A percentile compares a stretch with the other conserved stretches of the same genome.
phyloP scores from a whole-genome alignment of 2,329 filamentous ascomycete genomes.

The Verticillium klebahnii region DNA sequence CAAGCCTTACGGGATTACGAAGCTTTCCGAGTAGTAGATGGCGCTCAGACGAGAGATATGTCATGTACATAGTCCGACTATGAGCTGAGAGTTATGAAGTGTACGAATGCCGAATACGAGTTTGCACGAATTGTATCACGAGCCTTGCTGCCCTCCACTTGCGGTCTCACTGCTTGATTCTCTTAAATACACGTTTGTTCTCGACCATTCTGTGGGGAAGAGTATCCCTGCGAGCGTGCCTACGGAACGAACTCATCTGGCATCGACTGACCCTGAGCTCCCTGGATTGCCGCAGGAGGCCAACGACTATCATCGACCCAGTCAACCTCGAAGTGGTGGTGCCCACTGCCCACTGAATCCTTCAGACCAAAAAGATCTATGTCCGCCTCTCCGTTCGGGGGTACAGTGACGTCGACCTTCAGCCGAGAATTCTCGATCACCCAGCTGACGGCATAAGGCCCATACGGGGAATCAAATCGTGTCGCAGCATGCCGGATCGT shows the following conservation, averaged over 20 bases:
- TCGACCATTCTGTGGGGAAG: too few species aligned
- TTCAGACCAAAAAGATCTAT: conserved; percentile 3
- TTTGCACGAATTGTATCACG: too few species aligned
- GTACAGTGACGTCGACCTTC: conserved; percentile 5
- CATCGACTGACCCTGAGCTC: conserved; percentile 1
- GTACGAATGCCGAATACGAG: neutral
- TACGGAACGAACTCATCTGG: neutral
- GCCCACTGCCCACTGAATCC: neutral
- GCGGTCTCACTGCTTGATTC: too few species aligned
- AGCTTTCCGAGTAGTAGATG: conserved; percentile 2
- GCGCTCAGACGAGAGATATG: neutral
- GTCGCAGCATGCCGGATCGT: conserved; percentile 4
- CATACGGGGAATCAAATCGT: conserved; percentile 5
- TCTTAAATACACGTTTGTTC: too few species aligned
- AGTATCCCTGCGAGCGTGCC: too few species aligned
- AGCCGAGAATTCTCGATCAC: neutral
- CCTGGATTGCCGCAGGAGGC: neutral
- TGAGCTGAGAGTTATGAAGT: neutral
- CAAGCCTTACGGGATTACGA: conserved; percentile 1
- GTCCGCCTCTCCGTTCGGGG: conserved; percentile 3
- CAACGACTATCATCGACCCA: neutral
- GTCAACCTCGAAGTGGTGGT: neutral
- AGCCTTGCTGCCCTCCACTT: too few species aligned
- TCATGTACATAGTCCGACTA: neutral
- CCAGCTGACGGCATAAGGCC: neutral